Base-by-base conservation (phyloP, 1,139 yeast species). In the Yarrowia galli region DNA sequence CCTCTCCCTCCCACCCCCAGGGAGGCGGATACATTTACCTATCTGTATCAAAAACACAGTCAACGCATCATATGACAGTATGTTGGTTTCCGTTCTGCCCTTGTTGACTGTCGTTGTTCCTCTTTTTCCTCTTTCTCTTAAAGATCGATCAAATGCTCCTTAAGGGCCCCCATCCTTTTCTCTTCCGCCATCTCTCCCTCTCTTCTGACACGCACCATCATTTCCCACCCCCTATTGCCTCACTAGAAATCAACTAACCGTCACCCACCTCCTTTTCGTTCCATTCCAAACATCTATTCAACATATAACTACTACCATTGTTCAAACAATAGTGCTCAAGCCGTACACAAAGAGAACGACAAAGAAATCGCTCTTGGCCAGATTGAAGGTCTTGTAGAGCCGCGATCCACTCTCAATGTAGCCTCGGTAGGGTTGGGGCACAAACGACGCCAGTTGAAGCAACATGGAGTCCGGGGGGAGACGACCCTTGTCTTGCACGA, bases 381-480 rank as follows among this genome's bases (percentile, higher is more conserved):
- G 22, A 13, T 32, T 32, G 22, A 58, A 58, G 5, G 64, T 58
- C 64, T 58, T 58, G 64, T 58, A 58, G 32, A 58, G 40, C 32
- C 64, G 49, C 25, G 64, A 58, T 7, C 64, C 64, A 36, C 64
- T 58, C 64, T 61, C 56, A 36, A 61, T 48, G 56, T 61, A 61
- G 13, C 66, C 66, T 8, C 66, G 9, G 56, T 61, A 61, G 7
- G 54, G 66, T 28, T 46, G 66, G 18, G 66, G 66, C 23, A 61
- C 56, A 48, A 61, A 61, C 15, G 56, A 35, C 9, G 56, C 66
- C 8, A 61, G 25, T 25, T 61, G 56, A 1, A 48, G 38, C 45
- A 61, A 22, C 54, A 61, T 46, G 16, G 66, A 48, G 20, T 61
- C 56, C 20, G 66, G 35, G 22, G 66, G 56, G 22, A 61, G 46